Conservation (phyloP, 202 grass and related monocot genomes). For the Eragrostis tef region DNA sequence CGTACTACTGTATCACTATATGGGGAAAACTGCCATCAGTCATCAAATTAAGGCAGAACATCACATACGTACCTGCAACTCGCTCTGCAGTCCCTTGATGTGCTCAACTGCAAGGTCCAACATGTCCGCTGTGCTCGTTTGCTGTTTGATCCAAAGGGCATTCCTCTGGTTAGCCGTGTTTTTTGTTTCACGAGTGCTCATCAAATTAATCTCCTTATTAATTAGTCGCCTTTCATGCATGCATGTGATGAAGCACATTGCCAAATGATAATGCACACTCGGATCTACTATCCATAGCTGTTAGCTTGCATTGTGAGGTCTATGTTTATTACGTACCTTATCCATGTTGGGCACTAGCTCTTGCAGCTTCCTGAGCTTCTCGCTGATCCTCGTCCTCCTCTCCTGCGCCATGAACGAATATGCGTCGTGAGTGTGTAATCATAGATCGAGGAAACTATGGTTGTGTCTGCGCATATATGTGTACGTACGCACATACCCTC, state of each 20-base stretch:
- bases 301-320: neutral
- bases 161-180: neutral
- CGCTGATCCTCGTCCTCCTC: slow-evolving; percentile 89
- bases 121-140: slow-evolving; percentile 93
- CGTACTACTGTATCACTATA: neutral
- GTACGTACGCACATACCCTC: slow-evolving; percentile 53
- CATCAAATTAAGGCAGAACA: too few relatives aligned
- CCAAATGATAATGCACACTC: neutral
- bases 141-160: slow-evolving; percentile 50
- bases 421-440: too few relatives aligned
- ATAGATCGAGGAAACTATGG: neutral
- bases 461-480: neutral
- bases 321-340: slow-evolving; percentile 53
- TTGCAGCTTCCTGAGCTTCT: slow-evolving; percentile 82
- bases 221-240: neutral
- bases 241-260: neutral
- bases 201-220: neutral
- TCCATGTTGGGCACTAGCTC: slow-evolving; percentile 95
- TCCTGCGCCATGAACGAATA: slow-evolving; percentile 46
- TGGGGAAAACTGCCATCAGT: neutral
- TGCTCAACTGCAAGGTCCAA: slow-evolving; percentile 88
- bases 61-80: slow-evolving; percentile 59
- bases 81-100: slow-evolving; percentile 77
- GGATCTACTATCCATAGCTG: neutral
- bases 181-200: neutral